Evolutionary conservation across 495 filamentous ascomycete species (phyloP).

Genomic region (Aspergillus ostianus): DNA sequence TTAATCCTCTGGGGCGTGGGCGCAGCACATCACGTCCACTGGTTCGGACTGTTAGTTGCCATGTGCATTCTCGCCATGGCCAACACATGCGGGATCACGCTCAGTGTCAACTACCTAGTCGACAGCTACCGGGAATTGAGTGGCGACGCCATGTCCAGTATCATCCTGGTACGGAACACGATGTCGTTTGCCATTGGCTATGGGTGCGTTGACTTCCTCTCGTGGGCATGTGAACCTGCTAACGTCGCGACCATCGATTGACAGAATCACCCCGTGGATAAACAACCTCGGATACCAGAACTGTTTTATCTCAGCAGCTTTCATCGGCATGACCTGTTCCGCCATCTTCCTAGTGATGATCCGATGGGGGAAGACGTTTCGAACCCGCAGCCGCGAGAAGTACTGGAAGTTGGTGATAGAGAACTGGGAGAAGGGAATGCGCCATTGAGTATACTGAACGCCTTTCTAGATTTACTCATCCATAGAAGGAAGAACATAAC

Average conservation of each 20-base stretch:
- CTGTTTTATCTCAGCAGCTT: conserved; percentile 61
- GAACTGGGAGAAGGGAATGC: conserved; percentile 42
- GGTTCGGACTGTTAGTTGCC: conserved; percentile 62
- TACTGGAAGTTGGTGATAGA: conserved; percentile 43
- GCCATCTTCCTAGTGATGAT: conserved; percentile 56
- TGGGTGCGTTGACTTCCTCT: conserved; percentile 33
- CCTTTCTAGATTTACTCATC: background rate
- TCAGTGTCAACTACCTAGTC: conserved; percentile 61
- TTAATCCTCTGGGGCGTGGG: conserved; percentile 70
- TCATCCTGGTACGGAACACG: conserved; percentile 65
- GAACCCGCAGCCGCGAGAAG: conserved; percentile 37
- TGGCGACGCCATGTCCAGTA: conserved; percentile 60
- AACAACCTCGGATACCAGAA: conserved; percentile 59
- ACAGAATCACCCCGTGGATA: conserved; percentile 63
- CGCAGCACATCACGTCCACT: conserved; percentile 57
- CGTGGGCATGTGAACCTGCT: background rate
- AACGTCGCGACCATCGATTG: background rate
- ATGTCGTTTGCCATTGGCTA: conserved; percentile 63
- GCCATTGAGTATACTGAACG: conserved; percentile 21
- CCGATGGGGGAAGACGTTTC: conserved; percentile 48
- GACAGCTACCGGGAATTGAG: conserved; percentile 63
- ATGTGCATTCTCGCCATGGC: conserved; percentile 59
- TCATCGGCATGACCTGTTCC: conserved; percentile 55
- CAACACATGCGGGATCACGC: conserved; percentile 57
- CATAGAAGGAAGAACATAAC: conserved; percentile 6